phyloP scores from a whole-genome alignment of 2,329 filamentous ascomycete species.

The Drechslerella stenobrocha region DNA sequence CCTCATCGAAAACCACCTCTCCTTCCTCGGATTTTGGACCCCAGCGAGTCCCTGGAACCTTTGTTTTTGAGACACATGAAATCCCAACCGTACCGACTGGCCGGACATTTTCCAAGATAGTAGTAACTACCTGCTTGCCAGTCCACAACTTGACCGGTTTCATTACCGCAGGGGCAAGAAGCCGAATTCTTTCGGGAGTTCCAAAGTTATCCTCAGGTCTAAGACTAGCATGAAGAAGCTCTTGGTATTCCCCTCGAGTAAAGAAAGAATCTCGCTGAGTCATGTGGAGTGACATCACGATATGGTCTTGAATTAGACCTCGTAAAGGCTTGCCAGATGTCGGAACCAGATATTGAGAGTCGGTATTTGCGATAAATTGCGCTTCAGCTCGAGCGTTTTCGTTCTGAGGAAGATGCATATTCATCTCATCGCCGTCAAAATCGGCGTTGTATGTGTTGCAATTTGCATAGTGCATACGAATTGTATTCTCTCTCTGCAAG shows the following conservation, averaged over 20 bases:
- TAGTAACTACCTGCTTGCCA: conserved; percentile 92
- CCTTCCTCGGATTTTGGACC: conserved; percentile 75
- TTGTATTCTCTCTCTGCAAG: conserved; percentile 89
- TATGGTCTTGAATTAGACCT: conserved; percentile 97
- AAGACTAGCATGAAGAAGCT: conserved; percentile 87
- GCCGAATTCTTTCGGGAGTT: conserved; percentile 69
- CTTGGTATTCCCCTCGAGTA: conserved; percentile 81
- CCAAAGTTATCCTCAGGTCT: conserved; percentile 67
- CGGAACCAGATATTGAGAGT: conserved; percentile 93
- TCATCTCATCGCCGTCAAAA: conserved; percentile 99
- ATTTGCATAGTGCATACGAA: conserved; percentile 99
- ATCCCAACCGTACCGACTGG: conserved; percentile 72
- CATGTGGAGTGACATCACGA: conserved; percentile 88
- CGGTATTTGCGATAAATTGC: conserved; percentile 88
- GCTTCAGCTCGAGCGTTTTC: conserved; percentile 92
- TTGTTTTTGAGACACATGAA: conserved; percentile 62
- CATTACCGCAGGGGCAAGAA: conserved; percentile 76
- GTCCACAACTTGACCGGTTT: conserved; percentile 86
- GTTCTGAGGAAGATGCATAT: conserved; percentile 99
- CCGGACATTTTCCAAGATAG: conserved; percentile 87
- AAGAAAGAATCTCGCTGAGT: conserved; percentile 93
- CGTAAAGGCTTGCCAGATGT: conserved; percentile 90
- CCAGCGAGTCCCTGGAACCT: conserved; percentile 80
- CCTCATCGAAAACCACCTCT: conserved; percentile 77
- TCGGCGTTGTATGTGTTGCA: conserved; percentile 99